Evolutionary conservation across 805 yeast genomes (phyloP).

Genomic region (Barnettozyma pratensis): DNA sequence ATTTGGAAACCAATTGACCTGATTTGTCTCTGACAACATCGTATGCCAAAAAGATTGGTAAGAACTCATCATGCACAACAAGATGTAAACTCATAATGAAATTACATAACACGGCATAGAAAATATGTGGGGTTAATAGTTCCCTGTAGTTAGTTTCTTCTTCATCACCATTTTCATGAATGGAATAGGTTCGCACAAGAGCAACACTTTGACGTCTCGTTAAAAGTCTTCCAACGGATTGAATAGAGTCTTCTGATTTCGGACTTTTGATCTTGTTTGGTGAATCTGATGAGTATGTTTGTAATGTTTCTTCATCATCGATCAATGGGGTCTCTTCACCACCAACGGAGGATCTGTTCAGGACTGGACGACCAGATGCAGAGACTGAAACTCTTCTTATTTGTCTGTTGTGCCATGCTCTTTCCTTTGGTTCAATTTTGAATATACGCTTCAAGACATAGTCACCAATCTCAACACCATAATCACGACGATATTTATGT

Average conservation of each 20-base stretch:
- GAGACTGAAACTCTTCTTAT: not conserved
- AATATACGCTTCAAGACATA: slow-evolving; percentile 16
- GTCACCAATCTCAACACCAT: slow-evolving; percentile 43
- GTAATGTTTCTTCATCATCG: slow-evolving; percentile 8
- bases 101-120: slow-evolving; percentile 33
- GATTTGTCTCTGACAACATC: slow-evolving; percentile 10
- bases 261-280: not conserved
- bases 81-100: slow-evolving; percentile 42
- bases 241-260: slow-evolving; percentile 21
- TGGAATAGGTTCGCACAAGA: slow-evolving; percentile 28
- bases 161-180: slow-evolving; percentile 27
- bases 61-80: slow-evolving; percentile 46
- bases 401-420: slow-evolving; percentile 24
- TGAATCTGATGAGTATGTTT: not conserved
- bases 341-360: not conserved
- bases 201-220: slow-evolving; percentile 30
- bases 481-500: slow-evolving; percentile 35
- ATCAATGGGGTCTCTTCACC: slow-evolving; percentile 16
- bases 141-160: slow-evolving; percentile 16
- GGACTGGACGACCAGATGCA: not conserved
- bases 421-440: slow-evolving; percentile 15
- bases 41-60: slow-evolving; percentile 50
- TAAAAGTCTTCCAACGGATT: slow-evolving; percentile 21
- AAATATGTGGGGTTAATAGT: slow-evolving; percentile 27
- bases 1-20: slow-evolving; percentile 12